Evolutionary conservation across 208 protist genomes (phyloP).

Genomic region (Paratrypanosoma confusum): DNA sequence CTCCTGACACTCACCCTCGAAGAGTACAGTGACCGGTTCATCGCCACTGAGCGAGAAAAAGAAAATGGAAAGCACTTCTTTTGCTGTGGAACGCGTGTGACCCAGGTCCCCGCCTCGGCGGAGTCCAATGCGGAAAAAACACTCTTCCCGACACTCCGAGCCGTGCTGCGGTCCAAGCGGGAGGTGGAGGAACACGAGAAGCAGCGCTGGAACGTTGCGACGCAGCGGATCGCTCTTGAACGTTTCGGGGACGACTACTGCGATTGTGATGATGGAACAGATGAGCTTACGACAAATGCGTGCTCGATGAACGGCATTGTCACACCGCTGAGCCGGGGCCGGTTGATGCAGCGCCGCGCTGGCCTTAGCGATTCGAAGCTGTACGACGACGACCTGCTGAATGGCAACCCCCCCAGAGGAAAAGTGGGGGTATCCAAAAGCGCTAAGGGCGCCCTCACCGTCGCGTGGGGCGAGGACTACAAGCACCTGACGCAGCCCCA

Average conservation of each 20-base stretch:
- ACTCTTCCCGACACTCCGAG: constrained; percentile 22
- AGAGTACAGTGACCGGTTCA: constrained; percentile 44
- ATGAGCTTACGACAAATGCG: constrained; percentile 63
- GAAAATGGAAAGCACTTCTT: constrained; percentile 18
- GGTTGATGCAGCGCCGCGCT: constrained; percentile 41
- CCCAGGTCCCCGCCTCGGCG: constrained; percentile 22
- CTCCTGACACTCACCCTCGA: too few species aligned
- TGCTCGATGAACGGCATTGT: constrained; percentile 61
- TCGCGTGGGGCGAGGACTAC: background rate
- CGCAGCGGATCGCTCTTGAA: constrained; percentile 34
- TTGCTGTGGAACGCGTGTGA: constrained; percentile 54
- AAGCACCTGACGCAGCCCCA: constrained; percentile 1
- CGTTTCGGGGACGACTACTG: constrained; percentile 77
- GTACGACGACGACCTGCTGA: constrained; percentile 25
- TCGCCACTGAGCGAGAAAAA: constrained; percentile 3
- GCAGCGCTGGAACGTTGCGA: constrained; percentile 29
- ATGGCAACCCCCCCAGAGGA: too few species aligned
- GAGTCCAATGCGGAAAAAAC: background rate
- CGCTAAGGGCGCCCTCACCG: too few species aligned
- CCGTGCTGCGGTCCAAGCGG: constrained; percentile 27
- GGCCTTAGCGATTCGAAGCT: constrained; percentile 23
- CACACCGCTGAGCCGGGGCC: constrained; percentile 17
- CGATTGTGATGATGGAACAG: constrained; percentile 68
- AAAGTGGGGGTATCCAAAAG: too few species aligned
- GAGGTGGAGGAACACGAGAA: constrained; percentile 32